These are phyloP conservation scores for Puccinia coronata DNA, from an alignment of 1,284 basidiomycete genomes.

Conservation along the genomic window DNA sequence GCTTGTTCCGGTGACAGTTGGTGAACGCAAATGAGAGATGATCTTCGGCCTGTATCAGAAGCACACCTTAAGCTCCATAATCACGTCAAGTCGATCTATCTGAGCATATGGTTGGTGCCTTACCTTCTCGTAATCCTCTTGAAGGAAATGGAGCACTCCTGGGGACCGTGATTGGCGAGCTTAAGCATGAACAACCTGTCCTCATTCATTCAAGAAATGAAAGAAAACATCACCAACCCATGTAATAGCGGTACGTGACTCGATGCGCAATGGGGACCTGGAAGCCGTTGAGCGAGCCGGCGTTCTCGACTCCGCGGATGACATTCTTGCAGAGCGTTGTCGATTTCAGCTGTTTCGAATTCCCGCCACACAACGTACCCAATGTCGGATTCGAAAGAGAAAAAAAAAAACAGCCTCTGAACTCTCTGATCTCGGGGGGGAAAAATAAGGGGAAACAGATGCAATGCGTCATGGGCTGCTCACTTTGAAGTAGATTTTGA, in stretches of 20 bases:
- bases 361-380: too few species aligned
- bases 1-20: slow-evolving; percentile 36
- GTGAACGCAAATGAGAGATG: slow-evolving; percentile 44
- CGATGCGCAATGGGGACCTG: slow-evolving; percentile 41
- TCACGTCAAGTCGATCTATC: too few species aligned
- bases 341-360: slow-evolving; percentile 49
- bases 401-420: too few species aligned
- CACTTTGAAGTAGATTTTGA: slow-evolving; percentile 45
- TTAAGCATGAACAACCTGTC: not conserved
- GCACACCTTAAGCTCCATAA: not conserved
- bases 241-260: slow-evolving; percentile 48
- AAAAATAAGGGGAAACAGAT: too few species aligned
- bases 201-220: not conserved
- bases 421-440: too few species aligned
- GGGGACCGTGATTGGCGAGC: not conserved
- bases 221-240: slow-evolving; percentile 43
- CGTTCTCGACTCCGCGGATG: slow-evolving; percentile 45
- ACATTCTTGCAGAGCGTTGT: slow-evolving; percentile 48
- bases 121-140: slow-evolving; percentile 49
- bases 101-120: not conserved
- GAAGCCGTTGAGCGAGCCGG: slow-evolving; percentile 30
- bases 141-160: slow-evolving; percentile 45
- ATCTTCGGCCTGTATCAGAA: slow-evolving; percentile 41
- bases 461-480: too few species aligned
- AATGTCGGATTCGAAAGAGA: not conserved